Evolutionary conservation across 208 protist genomes (phyloP).

Genomic region (Trypanosoma grayi): DNA sequence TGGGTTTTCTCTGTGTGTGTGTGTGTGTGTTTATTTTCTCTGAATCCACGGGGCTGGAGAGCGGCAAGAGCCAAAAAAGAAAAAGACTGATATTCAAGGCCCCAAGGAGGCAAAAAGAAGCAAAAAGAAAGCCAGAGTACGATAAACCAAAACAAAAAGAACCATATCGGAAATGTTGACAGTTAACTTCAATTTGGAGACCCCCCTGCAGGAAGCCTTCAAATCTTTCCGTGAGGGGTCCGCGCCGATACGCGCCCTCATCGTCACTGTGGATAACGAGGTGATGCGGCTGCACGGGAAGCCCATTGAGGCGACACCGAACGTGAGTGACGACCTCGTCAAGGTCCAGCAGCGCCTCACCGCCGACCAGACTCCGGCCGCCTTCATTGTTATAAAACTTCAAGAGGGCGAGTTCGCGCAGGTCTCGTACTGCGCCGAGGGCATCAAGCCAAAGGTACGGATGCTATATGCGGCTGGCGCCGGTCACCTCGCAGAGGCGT

Average conservation of each 20-base stretch:
- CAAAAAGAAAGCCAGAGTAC: conserved; percentile 1
- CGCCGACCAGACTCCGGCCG: conserved; percentile 25
- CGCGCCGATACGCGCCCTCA: conserved; percentile 30
- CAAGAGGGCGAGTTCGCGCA: conserved; percentile 29
- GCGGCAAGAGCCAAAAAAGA: not conserved
- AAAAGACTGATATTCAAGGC: not conserved
- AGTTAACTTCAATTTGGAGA: conserved; percentile 58
- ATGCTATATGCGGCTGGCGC: conserved; percentile 68
- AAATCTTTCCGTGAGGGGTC: conserved; percentile 28
- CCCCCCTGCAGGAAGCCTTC: conserved; percentile 34
- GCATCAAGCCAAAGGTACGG: conserved; percentile 42
- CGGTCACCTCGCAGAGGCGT: conserved; percentile 29
- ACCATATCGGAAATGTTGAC: conserved; percentile 31
- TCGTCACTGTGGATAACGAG: conserved; percentile 54
- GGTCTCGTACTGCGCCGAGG: conserved; percentile 54
- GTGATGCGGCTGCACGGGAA: conserved; percentile 36
- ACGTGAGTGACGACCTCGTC: conserved; percentile 34
- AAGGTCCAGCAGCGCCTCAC: conserved; percentile 27
- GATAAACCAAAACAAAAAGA: not conserved
- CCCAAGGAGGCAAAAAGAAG: conserved; percentile 6
- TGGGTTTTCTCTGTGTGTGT: too few relatives aligned
- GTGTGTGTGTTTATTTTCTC: too few relatives aligned
- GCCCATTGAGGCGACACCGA: conserved; percentile 26
- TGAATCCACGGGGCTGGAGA: too few relatives aligned
- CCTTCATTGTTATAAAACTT: conserved; percentile 48